Evolutionary conservation across 345 rosid species (phyloP).

Genomic region (Linum tenue): DNA sequence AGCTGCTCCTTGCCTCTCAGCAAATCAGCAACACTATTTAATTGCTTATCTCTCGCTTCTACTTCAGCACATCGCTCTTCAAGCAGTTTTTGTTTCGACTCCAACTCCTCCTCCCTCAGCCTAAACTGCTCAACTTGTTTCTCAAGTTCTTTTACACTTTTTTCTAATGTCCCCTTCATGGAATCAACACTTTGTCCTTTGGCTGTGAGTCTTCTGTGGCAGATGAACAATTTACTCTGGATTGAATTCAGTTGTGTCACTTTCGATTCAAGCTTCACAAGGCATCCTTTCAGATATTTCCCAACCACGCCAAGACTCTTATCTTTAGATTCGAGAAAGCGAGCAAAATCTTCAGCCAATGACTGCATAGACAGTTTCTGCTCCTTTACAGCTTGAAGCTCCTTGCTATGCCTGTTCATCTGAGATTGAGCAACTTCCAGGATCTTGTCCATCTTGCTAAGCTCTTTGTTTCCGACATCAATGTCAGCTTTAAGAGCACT

Average conservation of each 20-base stretch:
- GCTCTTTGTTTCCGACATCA: not conserved
- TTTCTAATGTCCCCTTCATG: not conserved
- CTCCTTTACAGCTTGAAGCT: not conserved
- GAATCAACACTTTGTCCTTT: not conserved
- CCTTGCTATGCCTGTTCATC: not conserved
- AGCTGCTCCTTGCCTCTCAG: not conserved
- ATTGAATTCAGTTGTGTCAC: not conserved
- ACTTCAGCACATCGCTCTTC: not conserved
- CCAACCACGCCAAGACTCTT: not conserved
- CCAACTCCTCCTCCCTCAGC: not conserved
- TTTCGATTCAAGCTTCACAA: not conserved
- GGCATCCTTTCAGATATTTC: not conserved
- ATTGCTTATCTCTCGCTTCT: not conserved
- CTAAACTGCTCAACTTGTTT: not conserved
- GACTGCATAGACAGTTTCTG: not conserved
- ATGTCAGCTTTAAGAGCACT: not conserved
- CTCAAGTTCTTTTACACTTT: not conserved
- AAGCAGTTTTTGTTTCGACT: not conserved
- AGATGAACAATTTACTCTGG: not conserved
- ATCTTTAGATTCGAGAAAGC: not conserved
- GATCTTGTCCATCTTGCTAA: too few relatives aligned
- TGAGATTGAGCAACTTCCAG: too few relatives aligned
- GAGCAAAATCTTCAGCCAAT: not conserved
- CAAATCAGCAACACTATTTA: too few relatives aligned
- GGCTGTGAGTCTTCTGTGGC: too few relatives aligned